Evolutionary conservation across 345 rosid species (phyloP).

Genomic region (Odontarrhena argentea): DNA sequence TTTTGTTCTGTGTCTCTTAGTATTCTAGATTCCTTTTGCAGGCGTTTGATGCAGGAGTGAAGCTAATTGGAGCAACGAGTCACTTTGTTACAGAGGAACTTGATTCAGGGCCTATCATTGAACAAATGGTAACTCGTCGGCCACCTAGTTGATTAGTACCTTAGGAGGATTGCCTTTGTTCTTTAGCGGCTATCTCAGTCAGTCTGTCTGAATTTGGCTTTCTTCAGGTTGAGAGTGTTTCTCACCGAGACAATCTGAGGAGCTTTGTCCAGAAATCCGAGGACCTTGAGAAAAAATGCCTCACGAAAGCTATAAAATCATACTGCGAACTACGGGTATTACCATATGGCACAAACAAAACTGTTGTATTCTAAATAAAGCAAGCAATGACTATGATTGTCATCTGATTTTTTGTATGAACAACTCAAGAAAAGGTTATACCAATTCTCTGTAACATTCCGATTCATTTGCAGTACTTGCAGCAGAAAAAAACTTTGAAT

Average conservation of each 20-base stretch:
- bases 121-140: conserved; percentile 69
- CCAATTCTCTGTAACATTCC: conserved; percentile 20
- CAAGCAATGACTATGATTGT: conserved; percentile 42
- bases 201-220: conserved; percentile 17
- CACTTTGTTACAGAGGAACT: conserved; percentile 96
- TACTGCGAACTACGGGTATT: conserved; percentile 88
- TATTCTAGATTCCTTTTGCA: conserved; percentile 49
- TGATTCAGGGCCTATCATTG: conserved; percentile 93
- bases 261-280: conserved; percentile 90
- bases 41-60: conserved; percentile 98
- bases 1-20: conserved; percentile 29
- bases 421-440: conserved; percentile 14
- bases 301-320: conserved; percentile 70
- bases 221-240: conserved; percentile 91
- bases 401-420: conserved; percentile 28
- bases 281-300: conserved; percentile 91
- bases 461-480: conserved; percentile 27
- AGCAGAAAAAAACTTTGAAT: conserved; percentile 33
- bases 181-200: conserved; percentile 21
- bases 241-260: conserved; percentile 78
- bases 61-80: conserved; percentile 89
- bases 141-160: not conserved
- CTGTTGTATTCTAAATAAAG: conserved; percentile 79
- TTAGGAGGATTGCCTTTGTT: conserved; percentile 9
- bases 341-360: conserved; percentile 65